A percentile compares a stretch with the other conserved stretches of the same genome.
Conservation (phyloP, 73 alveolate species). For the Urostyla sp. region DNA sequence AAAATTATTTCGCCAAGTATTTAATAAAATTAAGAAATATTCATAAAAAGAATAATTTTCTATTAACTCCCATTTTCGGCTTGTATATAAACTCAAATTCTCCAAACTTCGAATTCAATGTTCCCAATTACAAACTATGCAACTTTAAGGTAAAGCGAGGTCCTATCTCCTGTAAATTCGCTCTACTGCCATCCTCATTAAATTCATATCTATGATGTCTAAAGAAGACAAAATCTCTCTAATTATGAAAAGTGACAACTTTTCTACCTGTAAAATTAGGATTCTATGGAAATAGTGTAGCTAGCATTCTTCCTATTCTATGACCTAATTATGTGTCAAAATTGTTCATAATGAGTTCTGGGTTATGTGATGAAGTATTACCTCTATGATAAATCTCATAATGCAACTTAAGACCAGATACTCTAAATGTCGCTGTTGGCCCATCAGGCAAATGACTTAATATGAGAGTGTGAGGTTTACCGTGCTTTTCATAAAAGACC, state of each 20-base stretch:
- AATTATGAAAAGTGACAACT: conserved; percentile 93
- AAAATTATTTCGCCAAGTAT: too few species aligned
- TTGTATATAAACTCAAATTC: conserved; percentile 94
- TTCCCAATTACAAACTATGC: conserved; percentile 88
- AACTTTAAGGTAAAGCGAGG: conserved; percentile 95
- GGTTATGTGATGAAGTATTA: conserved; percentile 91
- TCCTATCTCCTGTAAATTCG: conserved; percentile 94
- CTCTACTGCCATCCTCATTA: conserved; percentile 78
- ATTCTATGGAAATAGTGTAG: conserved; percentile 94
- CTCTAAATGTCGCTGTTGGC: conserved; percentile 97
- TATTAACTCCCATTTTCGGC: conserved; percentile 89
- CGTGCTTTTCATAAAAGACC: conserved; percentile 92
- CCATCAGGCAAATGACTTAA: conserved; percentile 97
- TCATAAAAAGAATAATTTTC: conserved; percentile 84
- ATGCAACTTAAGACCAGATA: conserved; percentile 86
- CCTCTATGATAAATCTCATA: conserved; percentile 92
- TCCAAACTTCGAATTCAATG: conserved; percentile 91
- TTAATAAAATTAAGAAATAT: background rate
- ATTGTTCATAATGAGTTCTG: conserved; percentile 95
- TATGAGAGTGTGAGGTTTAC: conserved; percentile 88
- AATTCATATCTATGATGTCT: conserved; percentile 94
- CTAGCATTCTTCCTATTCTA: conserved; percentile 96
- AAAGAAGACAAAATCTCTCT: conserved; percentile 96
- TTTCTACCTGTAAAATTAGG: conserved; percentile 90
- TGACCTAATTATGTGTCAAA: conserved; percentile 97